These are phyloP conservation scores for Saccharata proteae DNA, from an alignment of 2,329 filamentous ascomycete species.

Conservation along the genomic window DNA sequence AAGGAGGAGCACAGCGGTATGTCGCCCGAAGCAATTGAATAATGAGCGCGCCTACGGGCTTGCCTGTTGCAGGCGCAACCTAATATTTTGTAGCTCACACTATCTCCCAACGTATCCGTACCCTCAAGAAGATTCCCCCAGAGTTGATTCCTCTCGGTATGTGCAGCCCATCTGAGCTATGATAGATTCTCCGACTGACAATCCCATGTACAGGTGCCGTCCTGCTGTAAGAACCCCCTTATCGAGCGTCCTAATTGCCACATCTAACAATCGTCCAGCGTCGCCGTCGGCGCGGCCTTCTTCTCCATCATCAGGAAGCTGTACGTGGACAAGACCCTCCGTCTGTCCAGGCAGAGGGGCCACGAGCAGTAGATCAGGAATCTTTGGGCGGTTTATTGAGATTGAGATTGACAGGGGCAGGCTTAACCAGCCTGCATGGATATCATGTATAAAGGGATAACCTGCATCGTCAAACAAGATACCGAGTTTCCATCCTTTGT, in stretches of 20 bases:
- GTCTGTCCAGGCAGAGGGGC: slow-evolving; percentile 57
- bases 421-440: neutral
- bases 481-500: slow-evolving; percentile 1
- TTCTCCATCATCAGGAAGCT: slow-evolving; percentile 82
- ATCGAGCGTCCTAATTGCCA: neutral
- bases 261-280: slow-evolving; percentile 25
- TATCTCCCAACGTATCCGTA: slow-evolving; percentile 86
- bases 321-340: slow-evolving; percentile 79
- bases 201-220: slow-evolving; percentile 58
- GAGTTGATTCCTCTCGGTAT: slow-evolving; percentile 92
- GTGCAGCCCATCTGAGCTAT: slow-evolving; percentile 23
- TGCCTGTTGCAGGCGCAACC: slow-evolving; percentile 2
- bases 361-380: slow-evolving; percentile 17
- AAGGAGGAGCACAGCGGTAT: slow-evolving; percentile 54
- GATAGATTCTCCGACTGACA: neutral
- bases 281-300: slow-evolving; percentile 61
- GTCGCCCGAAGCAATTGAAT: too few species aligned
- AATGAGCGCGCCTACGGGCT: neutral
- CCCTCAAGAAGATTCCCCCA: slow-evolving; percentile 77
- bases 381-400: slow-evolving; percentile 4
- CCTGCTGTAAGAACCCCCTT: slow-evolving; percentile 52
- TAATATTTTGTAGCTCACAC: slow-evolving; percentile 60
- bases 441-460: neutral
- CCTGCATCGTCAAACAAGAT: too few species aligned
- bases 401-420: neutral